A percentile compares a stretch with the other conserved stretches of the same genome.
Evolutionary conservation across 164 flowering plant species (phyloP).

Genomic region (Vitis rotundifolia): DNA sequence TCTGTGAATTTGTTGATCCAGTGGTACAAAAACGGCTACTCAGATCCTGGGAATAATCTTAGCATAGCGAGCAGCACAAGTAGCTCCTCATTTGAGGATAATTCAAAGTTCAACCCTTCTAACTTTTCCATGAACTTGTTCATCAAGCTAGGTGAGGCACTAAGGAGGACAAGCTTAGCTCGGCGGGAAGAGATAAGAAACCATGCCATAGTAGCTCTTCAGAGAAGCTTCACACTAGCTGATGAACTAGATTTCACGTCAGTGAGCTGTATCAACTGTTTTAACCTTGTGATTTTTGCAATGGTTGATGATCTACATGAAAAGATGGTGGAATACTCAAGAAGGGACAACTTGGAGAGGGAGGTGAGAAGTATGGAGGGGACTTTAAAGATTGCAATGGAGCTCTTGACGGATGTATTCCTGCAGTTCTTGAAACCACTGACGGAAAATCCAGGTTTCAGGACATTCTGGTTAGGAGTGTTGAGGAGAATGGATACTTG

Average conservation of each 20-base stretch:
- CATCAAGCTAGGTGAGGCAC: conserved; percentile 66
- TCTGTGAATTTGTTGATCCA: conserved; percentile 57
- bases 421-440: conserved; percentile 59
- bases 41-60: conserved; percentile 60
- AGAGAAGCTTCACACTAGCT: conserved; percentile 53
- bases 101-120: conserved; percentile 15
- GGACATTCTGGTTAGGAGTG: conserved; percentile 83
- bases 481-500: conserved; percentile 93
- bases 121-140: conserved; percentile 49
- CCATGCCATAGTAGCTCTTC: conserved; percentile 61
- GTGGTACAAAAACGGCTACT: conserved; percentile 50
- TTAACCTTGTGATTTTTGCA: conserved; percentile 71
- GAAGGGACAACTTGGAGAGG: conserved; percentile 66
- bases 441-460: conserved; percentile 52
- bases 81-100: conserved; percentile 55
- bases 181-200: conserved; percentile 85
- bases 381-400: conserved; percentile 73
- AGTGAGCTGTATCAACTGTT: conserved; percentile 42
- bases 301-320: conserved; percentile 95
- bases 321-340: conserved; percentile 80
- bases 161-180: conserved; percentile 74
- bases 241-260: conserved; percentile 66
- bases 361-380: conserved; percentile 84
- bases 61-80: conserved; percentile 47
- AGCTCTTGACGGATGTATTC: conserved; percentile 63